These are phyloP conservation scores for Penicillium egyptiacum DNA, from an alignment of 495 filamentous ascomycete species.

Conservation along the genomic window DNA sequence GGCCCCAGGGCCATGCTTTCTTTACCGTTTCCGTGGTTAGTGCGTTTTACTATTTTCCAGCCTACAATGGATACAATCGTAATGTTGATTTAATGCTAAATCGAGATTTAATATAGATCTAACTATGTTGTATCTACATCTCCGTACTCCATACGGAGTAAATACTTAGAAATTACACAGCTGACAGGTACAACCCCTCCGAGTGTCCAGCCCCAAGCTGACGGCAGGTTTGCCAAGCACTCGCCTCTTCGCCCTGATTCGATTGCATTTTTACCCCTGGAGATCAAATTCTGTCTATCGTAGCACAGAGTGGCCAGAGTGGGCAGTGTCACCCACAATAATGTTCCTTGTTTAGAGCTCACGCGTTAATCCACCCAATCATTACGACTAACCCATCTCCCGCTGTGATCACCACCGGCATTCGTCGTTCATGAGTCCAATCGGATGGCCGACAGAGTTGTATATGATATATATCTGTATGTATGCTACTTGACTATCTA, in stretches of 20 bases:
- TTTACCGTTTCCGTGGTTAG: too few relatives aligned
- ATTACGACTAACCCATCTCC: constrained; percentile 5
- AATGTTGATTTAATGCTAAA: background rate
- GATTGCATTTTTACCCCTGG: background rate
- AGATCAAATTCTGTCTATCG: background rate
- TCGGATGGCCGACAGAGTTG: background rate
- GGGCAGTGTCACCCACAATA: background rate
- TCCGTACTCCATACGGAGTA: too few relatives aligned
- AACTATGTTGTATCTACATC: background rate
- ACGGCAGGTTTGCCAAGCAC: background rate
- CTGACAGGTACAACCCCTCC: background rate
- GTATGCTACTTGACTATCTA: background rate
- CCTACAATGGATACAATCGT: too few relatives aligned
- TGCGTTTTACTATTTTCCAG: too few relatives aligned
- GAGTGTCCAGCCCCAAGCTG: background rate
- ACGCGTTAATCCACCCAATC: constrained; percentile 30
- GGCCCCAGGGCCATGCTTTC: too few relatives aligned
- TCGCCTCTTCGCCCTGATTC: background rate
- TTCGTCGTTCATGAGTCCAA: constrained; percentile 23
- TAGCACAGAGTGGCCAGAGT: background rate
- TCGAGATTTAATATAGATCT: background rate
- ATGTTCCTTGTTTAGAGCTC: background rate
- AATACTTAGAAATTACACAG: too few relatives aligned
- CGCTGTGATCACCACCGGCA: constrained; percentile 26
- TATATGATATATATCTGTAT: background rate